phyloP scores from a whole-genome alignment of 306 rosid genomes.

The Phaseolus lunatus region DNA sequence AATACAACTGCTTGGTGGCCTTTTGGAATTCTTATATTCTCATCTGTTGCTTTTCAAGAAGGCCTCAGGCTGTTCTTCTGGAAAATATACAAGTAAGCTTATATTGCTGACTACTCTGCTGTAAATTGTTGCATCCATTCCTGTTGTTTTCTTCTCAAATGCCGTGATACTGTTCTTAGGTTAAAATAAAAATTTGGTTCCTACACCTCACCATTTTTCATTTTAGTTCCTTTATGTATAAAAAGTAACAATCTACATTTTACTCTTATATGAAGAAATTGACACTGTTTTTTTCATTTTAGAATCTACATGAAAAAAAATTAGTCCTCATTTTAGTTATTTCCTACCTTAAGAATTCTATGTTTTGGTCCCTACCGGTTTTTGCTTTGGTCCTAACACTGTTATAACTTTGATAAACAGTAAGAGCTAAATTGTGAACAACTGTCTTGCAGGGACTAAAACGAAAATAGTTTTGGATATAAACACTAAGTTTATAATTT shows the following conservation, averaged over 20 bases:
- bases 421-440: background rate
- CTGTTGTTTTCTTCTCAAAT: background rate
- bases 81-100: slow-evolving; percentile 75
- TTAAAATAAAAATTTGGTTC: background rate
- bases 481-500: background rate
- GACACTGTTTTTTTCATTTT: background rate
- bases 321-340: background rate
- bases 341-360: background rate
- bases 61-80: slow-evolving; percentile 81
- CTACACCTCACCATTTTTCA: too few relatives aligned
- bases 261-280: background rate
- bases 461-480: background rate
- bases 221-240: too few relatives aligned
- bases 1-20: slow-evolving; percentile 74
- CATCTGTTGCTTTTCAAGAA: slow-evolving; percentile 91
- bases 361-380: background rate
- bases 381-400: background rate
- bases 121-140: background rate
- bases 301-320: background rate
- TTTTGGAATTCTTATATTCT: slow-evolving; percentile 65
- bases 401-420: background rate
- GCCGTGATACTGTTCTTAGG: background rate
- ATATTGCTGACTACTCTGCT: background rate
- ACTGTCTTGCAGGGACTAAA: background rate
- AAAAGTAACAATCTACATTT: background rate